phyloP scores from a whole-genome alignment of 805 yeast genomes.

The Saccharomycopsis sp. region DNA sequence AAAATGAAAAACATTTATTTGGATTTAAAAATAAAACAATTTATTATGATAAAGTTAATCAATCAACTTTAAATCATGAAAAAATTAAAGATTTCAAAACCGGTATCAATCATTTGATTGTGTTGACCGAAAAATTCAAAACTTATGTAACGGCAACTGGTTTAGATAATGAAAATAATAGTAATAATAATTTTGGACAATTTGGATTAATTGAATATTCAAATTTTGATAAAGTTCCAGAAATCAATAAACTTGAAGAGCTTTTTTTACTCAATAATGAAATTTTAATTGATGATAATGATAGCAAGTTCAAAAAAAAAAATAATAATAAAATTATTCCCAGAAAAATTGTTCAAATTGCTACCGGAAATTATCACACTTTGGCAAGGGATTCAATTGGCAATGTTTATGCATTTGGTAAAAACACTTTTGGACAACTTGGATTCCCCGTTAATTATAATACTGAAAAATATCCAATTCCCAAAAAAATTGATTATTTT shows the following conservation, averaged over 20 bases:
- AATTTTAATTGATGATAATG: conserved; percentile 16
- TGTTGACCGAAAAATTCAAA: conserved; percentile 47
- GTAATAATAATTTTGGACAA: conserved; percentile 56
- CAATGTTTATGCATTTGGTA: conserved; percentile 76
- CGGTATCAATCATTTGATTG: conserved; percentile 64
- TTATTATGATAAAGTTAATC: conserved; percentile 23
- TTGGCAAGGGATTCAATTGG: conserved; percentile 57
- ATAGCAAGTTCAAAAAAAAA: conserved; percentile 8
- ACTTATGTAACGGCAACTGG: conserved; percentile 60
- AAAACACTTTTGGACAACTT: conserved; percentile 75
- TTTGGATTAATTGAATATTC: conserved; percentile 70
- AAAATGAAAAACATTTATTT: background rate
- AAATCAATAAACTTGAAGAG: conserved; percentile 38
- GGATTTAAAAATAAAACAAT: background rate
- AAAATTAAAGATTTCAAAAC: conserved; percentile 39
- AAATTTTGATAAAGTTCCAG: conserved; percentile 48
- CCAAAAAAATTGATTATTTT: conserved; percentile 40
- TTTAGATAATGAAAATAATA: conserved; percentile 21
- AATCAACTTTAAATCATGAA: conserved; percentile 34
- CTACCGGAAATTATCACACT: conserved; percentile 67
- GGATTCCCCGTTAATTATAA: conserved; percentile 59
- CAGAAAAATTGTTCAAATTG: conserved; percentile 48
- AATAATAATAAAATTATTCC: conserved; percentile 12
- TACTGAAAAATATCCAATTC: conserved; percentile 61
- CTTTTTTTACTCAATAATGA: conserved; percentile 47